These are phyloP conservation scores for Pholiota conissans DNA, from an alignment of 768 basidiomycete genomes.

Conservation along the genomic window DNA sequence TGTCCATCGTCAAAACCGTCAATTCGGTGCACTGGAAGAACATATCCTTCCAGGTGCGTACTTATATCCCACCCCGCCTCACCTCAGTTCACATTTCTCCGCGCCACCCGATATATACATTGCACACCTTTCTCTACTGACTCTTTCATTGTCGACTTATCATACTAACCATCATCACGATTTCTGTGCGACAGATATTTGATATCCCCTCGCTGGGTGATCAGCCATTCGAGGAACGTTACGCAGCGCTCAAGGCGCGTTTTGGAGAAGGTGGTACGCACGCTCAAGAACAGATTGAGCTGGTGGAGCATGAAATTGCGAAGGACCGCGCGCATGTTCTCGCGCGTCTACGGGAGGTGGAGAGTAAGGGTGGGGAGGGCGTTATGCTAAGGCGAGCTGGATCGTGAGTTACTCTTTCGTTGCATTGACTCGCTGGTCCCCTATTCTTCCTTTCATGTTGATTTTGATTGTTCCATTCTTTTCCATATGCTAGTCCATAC, in stretches of 20 bases:
- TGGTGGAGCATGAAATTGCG: conserved; percentile 50
- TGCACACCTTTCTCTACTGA: too few species aligned
- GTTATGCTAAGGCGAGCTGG: conserved; percentile 54
- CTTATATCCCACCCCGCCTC: background rate
- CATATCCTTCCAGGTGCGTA: conserved; percentile 52
- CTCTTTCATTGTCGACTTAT: background rate
- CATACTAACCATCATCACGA: background rate
- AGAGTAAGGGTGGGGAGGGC: conserved; percentile 56
- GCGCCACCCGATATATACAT: too few species aligned
- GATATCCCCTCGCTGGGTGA: conserved; percentile 52
- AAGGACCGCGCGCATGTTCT: conserved; percentile 50
- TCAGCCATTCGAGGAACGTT: conserved; percentile 52
- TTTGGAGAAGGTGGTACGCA: conserved; percentile 50
- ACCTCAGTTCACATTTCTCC: background rate
- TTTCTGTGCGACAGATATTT: conserved; percentile 42
- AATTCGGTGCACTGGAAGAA: conserved; percentile 58
- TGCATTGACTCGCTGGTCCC: background rate
- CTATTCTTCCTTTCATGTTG: background rate
- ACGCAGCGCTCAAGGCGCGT: conserved; percentile 39
- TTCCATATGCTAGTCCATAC: background rate
- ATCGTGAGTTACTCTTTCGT: conserved; percentile 36
- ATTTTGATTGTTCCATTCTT: background rate
- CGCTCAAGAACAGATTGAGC: conserved; percentile 38
- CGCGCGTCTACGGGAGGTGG: conserved; percentile 53
- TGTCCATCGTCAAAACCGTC: conserved; percentile 58